These are phyloP conservation scores for Apiotrichum porosum DNA, from an alignment of 1,284 basidiomycete genomes.

Conservation along the genomic window DNA sequence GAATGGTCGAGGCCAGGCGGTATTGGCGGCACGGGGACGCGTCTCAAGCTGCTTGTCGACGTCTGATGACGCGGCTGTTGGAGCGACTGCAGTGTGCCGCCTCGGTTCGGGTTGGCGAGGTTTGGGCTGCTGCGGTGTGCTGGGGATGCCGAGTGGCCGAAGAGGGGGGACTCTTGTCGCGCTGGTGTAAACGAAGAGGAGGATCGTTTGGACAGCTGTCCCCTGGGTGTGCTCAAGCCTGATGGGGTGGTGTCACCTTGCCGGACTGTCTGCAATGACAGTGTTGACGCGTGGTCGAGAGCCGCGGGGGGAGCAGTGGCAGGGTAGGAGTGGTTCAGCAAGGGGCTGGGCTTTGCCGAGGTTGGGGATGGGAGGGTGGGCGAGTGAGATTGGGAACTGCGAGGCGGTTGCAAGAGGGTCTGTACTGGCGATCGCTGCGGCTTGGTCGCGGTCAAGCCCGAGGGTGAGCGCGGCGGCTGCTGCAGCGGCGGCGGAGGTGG, in stretches of 20 bases:
- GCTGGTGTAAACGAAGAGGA: background rate
- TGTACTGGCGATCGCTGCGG: conserved; percentile 4
- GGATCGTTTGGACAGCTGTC: conserved; percentile 1
- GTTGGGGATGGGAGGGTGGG: conserved; percentile 6
- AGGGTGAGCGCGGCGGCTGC: conserved; percentile 3
- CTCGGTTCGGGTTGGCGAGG: background rate
- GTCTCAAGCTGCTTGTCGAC: background rate
- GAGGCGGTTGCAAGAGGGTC: conserved; percentile 4
- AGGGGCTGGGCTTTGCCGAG: background rate
- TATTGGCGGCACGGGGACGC: background rate
- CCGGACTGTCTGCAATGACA: too few species aligned
- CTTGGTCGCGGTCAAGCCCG: background rate
- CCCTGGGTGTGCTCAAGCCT: background rate
- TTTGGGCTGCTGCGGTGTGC: conserved; percentile 9
- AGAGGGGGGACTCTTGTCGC: conserved; percentile 1
- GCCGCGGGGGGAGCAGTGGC: too few species aligned
- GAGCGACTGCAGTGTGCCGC: background rate
- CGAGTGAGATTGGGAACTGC: conserved; percentile 11
- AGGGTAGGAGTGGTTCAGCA: too few species aligned
- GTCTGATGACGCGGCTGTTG: background rate
- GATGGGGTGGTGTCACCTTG: too few species aligned
- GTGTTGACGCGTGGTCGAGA: too few species aligned
- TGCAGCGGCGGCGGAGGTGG: background rate
- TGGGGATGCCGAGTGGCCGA: conserved; percentile 4
- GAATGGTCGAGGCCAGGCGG: background rate